Evolutionary conservation across 768 basidiomycete species (phyloP), one percentile per base, ranked within the genome.

Genomic region (Lactifluus rugatus): DNA sequence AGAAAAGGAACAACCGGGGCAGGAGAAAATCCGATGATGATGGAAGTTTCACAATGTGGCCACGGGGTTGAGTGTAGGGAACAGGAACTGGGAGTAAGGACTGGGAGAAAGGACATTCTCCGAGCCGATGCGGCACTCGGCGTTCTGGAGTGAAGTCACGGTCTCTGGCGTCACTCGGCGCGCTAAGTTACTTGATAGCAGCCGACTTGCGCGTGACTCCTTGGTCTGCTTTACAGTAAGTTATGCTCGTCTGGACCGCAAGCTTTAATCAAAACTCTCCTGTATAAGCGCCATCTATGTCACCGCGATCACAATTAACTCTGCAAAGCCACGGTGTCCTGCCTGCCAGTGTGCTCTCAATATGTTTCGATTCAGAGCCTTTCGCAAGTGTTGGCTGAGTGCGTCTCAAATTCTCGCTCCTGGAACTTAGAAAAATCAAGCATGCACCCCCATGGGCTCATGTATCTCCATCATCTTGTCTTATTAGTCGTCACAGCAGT

Each of bases 381-480:
- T 64, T 54, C 62, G 62, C 42, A 64, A 64, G 61, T 57, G 56
- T 39, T 64, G 62, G 42, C 16, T 64, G 14, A 49, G 62, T 64
- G 13, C 31, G 62, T 61, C 4, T 47, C 25, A 42, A 23, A 44
- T 23, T 39, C 7, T n/a, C 14, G 2, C 11, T 42, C 21, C 19
- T 1, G 3, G 6, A 31, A 2, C 37, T 9, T 19, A 45, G 23
- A 31, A 11, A 48, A 37, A 11, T 13, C 13, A 44, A 16, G 9
- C 17, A 41, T 32, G 16, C 2, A 0, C 42, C 26, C 17, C 32
- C n/a, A n/a, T 17, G n/a, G 16, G 5, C 51, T 42, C 46, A 42
- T 25, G 10, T 21, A 16, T n/a, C 26, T 17, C 1, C 47, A 10
- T 19, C 5, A 19, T 17, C 32, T 3, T 11, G 17, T 5, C 36